These are phyloP conservation scores for Pseudopithomyces maydicus DNA, from an alignment of 2,329 filamentous ascomycete species.

Conservation along the genomic window DNA sequence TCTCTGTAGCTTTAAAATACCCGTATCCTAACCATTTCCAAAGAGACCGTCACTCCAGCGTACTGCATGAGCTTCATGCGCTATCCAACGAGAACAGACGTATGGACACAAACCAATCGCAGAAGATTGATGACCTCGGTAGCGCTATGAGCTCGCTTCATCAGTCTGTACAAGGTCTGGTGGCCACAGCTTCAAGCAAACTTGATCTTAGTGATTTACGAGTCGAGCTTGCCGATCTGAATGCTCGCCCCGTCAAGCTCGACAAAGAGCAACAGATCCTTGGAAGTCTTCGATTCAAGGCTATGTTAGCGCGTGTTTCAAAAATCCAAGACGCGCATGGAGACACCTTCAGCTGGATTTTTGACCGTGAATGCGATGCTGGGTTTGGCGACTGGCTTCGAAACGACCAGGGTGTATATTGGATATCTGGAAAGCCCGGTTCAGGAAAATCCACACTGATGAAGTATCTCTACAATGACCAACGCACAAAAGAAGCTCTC, in stretches of 20 bases:
- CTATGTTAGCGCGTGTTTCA: background rate
- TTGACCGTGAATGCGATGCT: background rate
- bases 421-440: background rate
- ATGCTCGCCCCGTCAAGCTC: background rate
- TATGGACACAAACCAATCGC: background rate
- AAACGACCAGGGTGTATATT: background rate
- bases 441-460: background rate
- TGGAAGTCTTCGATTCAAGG: background rate
- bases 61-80: background rate
- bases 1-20: background rate
- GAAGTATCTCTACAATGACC: background rate
- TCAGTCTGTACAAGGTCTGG: background rate
- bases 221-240: background rate
- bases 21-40: background rate
- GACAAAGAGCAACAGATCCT: background rate
- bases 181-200: background rate
- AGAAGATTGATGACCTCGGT: background rate
- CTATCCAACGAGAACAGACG: background rate
- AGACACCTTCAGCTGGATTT: constrained; percentile 2
- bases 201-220: background rate
- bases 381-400: background rate
- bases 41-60: background rate
- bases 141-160: background rate
- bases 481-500: background rate
- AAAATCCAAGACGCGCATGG: background rate